Evolutionary conservation across 2,329 filamentous ascomycete species (phyloP).

Genomic region (Fusarium agapanthi): DNA sequence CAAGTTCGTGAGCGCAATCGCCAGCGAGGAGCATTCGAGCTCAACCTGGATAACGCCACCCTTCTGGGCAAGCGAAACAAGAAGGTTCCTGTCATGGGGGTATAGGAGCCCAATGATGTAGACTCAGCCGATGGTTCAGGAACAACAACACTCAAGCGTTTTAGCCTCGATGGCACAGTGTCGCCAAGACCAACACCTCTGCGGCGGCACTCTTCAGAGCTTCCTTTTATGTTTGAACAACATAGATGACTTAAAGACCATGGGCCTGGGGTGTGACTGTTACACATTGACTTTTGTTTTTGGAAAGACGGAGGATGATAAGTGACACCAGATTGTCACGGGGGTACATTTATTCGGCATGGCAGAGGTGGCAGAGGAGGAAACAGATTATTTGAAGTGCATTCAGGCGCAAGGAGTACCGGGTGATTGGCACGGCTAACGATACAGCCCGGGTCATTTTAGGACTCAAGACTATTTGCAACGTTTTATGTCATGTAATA

Average conservation of each 20-base stretch:
- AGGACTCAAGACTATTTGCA: slow-evolving; percentile 26
- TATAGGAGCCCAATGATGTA: slow-evolving; percentile 41
- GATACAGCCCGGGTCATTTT: slow-evolving; percentile 23
- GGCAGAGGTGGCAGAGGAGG: slow-evolving; percentile 5
- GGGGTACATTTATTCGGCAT: not conserved
- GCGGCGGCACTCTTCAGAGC: slow-evolving; percentile 24
- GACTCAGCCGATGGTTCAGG: not conserved
- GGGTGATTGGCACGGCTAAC: slow-evolving; percentile 14
- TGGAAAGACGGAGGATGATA: slow-evolving; percentile 13
- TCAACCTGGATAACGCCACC: slow-evolving; percentile 90
- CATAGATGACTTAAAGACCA: slow-evolving; percentile 9
- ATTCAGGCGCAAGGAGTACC: slow-evolving; percentile 43
- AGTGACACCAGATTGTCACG: not conserved
- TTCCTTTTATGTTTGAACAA: slow-evolving; percentile 27
- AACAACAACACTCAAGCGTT: slow-evolving; percentile 1
- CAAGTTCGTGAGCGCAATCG: slow-evolving; percentile 74
- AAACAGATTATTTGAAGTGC: slow-evolving; percentile 20
- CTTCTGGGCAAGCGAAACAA: slow-evolving; percentile 76
- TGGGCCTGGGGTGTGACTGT: not conserved
- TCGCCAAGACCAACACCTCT: slow-evolving; percentile 15
- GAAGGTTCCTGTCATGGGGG: slow-evolving; percentile 59
- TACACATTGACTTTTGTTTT: slow-evolving; percentile 11
- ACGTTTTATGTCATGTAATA: slow-evolving; percentile 36
- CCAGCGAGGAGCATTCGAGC: slow-evolving; percentile 86
- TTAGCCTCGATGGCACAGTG: slow-evolving; percentile 23